These are phyloP conservation scores for Mortierella sp. DNA, from an alignment of 371 early-diverging fungal genomes.

Conservation along the genomic window DNA sequence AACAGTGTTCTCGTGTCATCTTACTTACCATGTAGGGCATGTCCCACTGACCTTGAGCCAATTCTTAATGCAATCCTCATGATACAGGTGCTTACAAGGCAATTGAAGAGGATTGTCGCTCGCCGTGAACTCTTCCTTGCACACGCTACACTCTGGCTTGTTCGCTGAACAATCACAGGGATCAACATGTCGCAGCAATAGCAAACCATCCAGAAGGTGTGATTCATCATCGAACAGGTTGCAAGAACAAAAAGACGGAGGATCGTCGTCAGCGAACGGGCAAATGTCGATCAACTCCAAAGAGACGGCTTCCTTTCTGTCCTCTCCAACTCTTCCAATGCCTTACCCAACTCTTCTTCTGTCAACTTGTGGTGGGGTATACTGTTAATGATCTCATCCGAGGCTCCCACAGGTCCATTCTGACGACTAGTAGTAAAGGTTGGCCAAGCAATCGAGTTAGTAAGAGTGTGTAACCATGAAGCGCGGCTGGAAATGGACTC, in stretches of 20 bases:
- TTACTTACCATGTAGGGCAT: slow-evolving; percentile 94
- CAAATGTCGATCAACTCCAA: background rate
- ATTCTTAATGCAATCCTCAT: slow-evolving; percentile 86
- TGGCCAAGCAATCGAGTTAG: too few relatives aligned
- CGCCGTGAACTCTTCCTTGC: slow-evolving; percentile 81
- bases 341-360: slow-evolving; percentile 62
- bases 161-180: too few relatives aligned
- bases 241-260: background rate
- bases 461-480: too few relatives aligned
- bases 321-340: too few relatives aligned
- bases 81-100: slow-evolving; percentile 88
- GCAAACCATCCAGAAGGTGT: too few relatives aligned
- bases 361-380: slow-evolving; percentile 62
- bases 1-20: too few relatives aligned
- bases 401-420: slow-evolving; percentile 75
- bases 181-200: too few relatives aligned
- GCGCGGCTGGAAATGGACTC: too few relatives aligned
- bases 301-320: background rate
- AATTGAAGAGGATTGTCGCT: slow-evolving; percentile 68
- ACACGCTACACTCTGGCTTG: slow-evolving; percentile 78
- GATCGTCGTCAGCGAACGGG: too few relatives aligned
- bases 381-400: slow-evolving; percentile 69
- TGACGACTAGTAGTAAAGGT: slow-evolving; percentile 58
- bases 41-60: slow-evolving; percentile 91
- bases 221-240: too few relatives aligned